A percentile compares a stretch with the other conserved stretches of the same genome.
These are phyloP conservation scores for Coffea canephora DNA, from an alignment of 257 asterid genomes.

Conservation along the genomic window DNA sequence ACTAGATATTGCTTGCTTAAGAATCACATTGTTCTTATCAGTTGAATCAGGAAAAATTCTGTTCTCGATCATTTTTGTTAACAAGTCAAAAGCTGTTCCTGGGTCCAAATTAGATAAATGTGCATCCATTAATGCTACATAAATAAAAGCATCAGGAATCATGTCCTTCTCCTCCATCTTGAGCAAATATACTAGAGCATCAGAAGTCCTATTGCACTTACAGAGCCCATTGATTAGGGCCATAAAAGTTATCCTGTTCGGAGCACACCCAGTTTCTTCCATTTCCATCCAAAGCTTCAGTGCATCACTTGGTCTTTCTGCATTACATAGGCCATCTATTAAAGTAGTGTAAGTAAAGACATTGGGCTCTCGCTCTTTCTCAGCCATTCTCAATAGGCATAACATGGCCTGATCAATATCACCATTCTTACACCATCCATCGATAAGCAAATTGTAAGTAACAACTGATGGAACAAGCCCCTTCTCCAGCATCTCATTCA, in stretches of 20 bases:
- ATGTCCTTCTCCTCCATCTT: constrained; percentile 69
- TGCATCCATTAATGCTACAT: constrained; percentile 51
- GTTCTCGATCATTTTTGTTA: constrained; percentile 43
- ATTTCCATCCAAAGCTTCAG: constrained; percentile 53
- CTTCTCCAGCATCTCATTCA: constrained; percentile 57
- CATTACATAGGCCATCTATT: constrained; percentile 77
- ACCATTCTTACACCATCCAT: constrained; percentile 80
- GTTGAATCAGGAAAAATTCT: constrained; percentile 24
- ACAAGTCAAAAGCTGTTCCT: constrained; percentile 40
- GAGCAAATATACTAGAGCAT: constrained; percentile 55
- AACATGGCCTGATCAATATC: constrained; percentile 48
- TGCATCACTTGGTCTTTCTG: constrained; percentile 64
- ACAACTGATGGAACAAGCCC: constrained; percentile 84
- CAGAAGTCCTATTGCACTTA: constrained; percentile 61
- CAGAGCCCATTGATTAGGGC: constrained; percentile 90
- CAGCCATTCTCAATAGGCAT: constrained; percentile 55
- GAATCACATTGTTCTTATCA: constrained; percentile 30
- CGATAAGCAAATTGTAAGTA: constrained; percentile 78
- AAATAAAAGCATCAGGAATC: constrained; percentile 59
- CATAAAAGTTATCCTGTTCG: constrained; percentile 75
- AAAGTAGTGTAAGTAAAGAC: constrained; percentile 76
- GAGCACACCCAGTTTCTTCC: constrained; percentile 54
- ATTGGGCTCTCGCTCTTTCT: constrained; percentile 55
- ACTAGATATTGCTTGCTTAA: constrained; percentile 31
- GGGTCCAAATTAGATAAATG: constrained; percentile 46